A percentile compares a stretch with the other conserved stretches of the same genome.
Conservation (phyloP, 2,329 filamentous ascomycete genomes). For the Colletotrichum magnum region DNA sequence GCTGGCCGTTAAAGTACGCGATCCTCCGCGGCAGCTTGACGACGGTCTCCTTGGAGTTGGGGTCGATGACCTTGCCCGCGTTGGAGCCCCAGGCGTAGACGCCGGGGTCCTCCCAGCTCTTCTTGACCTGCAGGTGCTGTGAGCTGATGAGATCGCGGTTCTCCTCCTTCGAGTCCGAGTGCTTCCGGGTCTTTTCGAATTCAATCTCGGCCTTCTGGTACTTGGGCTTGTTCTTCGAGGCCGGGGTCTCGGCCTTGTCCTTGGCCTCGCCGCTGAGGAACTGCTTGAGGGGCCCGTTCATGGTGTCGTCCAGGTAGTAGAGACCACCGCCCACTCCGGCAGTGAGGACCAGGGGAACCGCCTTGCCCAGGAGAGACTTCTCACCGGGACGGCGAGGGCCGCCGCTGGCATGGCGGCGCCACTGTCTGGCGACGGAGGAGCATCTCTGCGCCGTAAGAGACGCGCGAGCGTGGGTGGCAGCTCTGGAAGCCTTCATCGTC, state of each 20-base stretch:
- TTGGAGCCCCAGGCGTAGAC: constrained; percentile 97
- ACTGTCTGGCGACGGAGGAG: constrained; percentile 27
- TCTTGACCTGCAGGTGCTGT: constrained; percentile 89
- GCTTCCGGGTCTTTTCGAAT: constrained; percentile 76
- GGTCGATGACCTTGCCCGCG: constrained; percentile 85
- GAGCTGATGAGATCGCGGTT: constrained; percentile 83
- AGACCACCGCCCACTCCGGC: constrained; percentile 54
- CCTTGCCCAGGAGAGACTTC: constrained; percentile 16
- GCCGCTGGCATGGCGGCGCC: constrained; percentile 31
- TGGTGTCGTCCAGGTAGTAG: constrained; percentile 50
- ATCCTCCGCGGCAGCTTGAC: constrained; percentile 87
- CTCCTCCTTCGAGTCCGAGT: constrained; percentile 76
- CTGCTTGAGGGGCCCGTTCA: constrained; percentile 37
- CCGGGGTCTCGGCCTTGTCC: constrained; percentile 12
- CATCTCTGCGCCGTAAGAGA: constrained; percentile 37
- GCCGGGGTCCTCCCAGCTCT: constrained; percentile 85
- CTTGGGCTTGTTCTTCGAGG: constrained; percentile 31
- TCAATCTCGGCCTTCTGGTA: constrained; percentile 67
- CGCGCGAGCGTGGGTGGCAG: constrained; percentile 28
- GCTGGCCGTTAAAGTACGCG: constrained; percentile 84
- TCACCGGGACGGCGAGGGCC: constrained; percentile 13
- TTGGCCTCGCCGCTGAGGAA: constrained; percentile 14
- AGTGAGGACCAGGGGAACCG: constrained; percentile 14
- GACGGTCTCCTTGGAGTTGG: constrained; percentile 81
- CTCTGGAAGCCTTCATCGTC: constrained; percentile 36